phyloP scores from a whole-genome alignment of 345 rosid genomes.

The Laguncularia racemosa region DNA sequence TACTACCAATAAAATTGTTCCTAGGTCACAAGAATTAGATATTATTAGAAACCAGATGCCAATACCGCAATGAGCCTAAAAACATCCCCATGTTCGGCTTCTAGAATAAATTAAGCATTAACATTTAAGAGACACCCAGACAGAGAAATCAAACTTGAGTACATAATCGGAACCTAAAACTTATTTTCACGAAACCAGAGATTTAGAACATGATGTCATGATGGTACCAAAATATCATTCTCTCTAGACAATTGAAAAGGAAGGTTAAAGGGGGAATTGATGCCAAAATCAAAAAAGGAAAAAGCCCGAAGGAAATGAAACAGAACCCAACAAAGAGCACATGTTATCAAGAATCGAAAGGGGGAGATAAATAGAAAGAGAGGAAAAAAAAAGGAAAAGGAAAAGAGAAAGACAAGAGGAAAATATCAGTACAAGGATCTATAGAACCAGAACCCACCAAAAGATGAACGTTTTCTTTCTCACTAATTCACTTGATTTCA shows the following conservation, averaged over 20 bases:
- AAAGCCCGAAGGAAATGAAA: constrained; percentile 7
- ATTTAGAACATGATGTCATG: neutral
- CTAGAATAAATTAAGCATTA: neutral
- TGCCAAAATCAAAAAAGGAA: constrained; percentile 1
- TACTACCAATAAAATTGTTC: constrained; percentile 10
- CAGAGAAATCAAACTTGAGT: too few relatives aligned
- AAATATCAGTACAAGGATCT: too few relatives aligned
- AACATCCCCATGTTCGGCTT: neutral
- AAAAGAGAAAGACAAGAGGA: neutral
- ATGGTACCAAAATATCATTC: neutral
- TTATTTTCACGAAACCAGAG: neutral
- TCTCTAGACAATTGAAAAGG: neutral
- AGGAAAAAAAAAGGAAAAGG: neutral
- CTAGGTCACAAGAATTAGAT: neutral
- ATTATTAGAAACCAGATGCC: neutral
- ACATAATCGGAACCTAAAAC: neutral
- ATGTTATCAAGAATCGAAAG: neutral
- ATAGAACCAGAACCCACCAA: too few relatives aligned
- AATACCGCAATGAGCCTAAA: neutral
- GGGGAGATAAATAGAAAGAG: neutral
- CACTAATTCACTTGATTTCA: too few relatives aligned
- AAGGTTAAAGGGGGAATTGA: neutral
- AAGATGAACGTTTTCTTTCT: too few relatives aligned
- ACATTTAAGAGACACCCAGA: too few relatives aligned
- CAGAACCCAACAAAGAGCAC: constrained; percentile 7